phyloP scores from a whole-genome alignment of 2,329 filamentous ascomycete genomes.

The Penicillium sp. region DNA sequence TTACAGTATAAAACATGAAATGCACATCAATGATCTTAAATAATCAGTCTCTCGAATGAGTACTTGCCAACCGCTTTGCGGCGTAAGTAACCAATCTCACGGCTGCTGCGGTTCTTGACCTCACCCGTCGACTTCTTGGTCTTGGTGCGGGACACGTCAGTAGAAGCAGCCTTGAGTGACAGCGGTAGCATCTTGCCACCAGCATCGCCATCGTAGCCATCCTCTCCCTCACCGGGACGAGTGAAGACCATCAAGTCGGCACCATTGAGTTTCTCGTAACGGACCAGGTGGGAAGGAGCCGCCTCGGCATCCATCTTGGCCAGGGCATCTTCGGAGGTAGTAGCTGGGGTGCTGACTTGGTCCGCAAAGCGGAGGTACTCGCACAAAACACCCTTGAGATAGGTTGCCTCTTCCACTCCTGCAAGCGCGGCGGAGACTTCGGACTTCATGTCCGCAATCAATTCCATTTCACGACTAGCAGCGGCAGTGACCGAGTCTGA shows the following conservation, averaged over 20 bases:
- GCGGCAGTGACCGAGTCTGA: constrained; percentile 15
- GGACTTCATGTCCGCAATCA: constrained; percentile 42
- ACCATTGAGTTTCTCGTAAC: constrained; percentile 34
- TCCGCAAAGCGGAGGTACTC: constrained; percentile 39
- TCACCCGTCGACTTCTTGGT: constrained; percentile 59
- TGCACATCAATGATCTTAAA: constrained; percentile 40
- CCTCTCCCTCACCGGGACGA: constrained; percentile 22
- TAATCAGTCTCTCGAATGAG: constrained; percentile 65
- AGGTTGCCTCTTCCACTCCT: constrained; percentile 41
- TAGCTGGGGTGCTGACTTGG: constrained; percentile 19
- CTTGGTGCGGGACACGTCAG: constrained; percentile 39
- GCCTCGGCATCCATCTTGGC: constrained; percentile 10
- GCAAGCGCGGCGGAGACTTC: constrained; percentile 42
- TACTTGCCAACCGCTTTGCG: constrained; percentile 75
- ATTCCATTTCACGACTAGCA: constrained; percentile 34
- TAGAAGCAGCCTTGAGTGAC: constrained; percentile 55
- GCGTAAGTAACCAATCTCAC: constrained; percentile 68
- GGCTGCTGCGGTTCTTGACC: constrained; percentile 56
- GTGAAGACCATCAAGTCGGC: constrained; percentile 31
- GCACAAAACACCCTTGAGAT: constrained; percentile 40
- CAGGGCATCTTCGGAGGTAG: constrained; percentile 7
- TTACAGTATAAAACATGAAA: constrained; percentile 20
- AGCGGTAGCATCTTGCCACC: constrained; percentile 55
- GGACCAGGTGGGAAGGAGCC: constrained; percentile 22
- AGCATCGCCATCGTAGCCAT: constrained; percentile 26